Evolutionary conservation across 1,139 yeast genomes (phyloP).

Genomic region (Scheffersomyces insectosa): DNA sequence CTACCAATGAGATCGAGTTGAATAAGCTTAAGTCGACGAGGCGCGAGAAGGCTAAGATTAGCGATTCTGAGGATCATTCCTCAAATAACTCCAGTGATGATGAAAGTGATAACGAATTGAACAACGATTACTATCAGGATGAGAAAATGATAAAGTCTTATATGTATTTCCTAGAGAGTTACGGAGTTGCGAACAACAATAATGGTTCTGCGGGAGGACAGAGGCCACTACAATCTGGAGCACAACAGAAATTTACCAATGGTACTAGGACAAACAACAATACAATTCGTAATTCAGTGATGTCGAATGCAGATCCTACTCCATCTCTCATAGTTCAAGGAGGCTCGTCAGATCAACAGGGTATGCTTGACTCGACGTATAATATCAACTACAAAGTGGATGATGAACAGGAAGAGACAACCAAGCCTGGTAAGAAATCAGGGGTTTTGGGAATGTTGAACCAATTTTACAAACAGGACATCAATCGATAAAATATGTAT

Average conservation of each 20-base stretch:
- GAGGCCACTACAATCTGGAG: neutral
- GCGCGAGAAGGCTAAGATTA: slow-evolving; percentile 9
- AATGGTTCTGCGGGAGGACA: neutral
- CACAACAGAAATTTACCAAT: neutral
- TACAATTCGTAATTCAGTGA: neutral
- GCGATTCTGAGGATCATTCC: slow-evolving; percentile 9
- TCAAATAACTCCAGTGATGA: slow-evolving; percentile 25
- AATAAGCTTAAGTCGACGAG: slow-evolving; percentile 9
- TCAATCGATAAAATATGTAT: slow-evolving; percentile 9
- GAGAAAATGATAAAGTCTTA: slow-evolving; percentile 93
- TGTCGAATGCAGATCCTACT: slow-evolving; percentile 8
- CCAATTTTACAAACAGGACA: slow-evolving; percentile 72
- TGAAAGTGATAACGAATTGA: slow-evolving; percentile 39
- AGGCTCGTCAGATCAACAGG: slow-evolving; percentile 8
- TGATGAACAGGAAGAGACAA: slow-evolving; percentile 28
- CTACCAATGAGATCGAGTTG: slow-evolving; percentile 14
- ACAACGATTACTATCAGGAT: slow-evolving; percentile 49
- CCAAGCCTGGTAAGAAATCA: slow-evolving; percentile 34
- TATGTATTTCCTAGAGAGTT: slow-evolving; percentile 81
- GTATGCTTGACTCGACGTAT: slow-evolving; percentile 27
- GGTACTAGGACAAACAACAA: neutral
- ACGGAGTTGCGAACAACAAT: slow-evolving; percentile 38
- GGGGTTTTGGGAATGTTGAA: slow-evolving; percentile 85
- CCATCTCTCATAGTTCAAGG: slow-evolving; percentile 9
- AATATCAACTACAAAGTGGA: slow-evolving; percentile 33